These are phyloP conservation scores for Anisodus tanguticus DNA, from an alignment of 257 asterid genomes.

Conservation along the genomic window DNA sequence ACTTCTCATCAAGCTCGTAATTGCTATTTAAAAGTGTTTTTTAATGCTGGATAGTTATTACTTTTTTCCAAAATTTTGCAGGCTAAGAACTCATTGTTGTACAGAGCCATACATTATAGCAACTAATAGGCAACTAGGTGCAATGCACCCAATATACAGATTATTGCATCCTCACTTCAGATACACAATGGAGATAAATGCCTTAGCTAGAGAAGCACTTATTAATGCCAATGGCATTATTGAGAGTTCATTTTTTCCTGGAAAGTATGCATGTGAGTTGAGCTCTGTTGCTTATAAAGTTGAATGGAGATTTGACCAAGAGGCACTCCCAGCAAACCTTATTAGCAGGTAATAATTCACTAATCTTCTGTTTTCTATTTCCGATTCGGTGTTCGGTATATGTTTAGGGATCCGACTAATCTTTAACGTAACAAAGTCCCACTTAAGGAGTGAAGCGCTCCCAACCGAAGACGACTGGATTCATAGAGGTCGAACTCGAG, in stretches of 20 bases:
- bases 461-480: neutral
- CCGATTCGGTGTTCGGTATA: neutral
- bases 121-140: conserved; percentile 67
- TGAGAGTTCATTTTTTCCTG: conserved; percentile 58
- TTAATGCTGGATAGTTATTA: no score
- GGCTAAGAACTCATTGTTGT: conserved; percentile 77
- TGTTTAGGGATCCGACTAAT: neutral
- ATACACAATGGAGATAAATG: conserved; percentile 91
- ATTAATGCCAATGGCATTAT: conserved; percentile 65
- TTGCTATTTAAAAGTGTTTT: no score
- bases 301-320: conserved; percentile 70
- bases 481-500: neutral
- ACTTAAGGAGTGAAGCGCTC: neutral
- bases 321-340: conserved; percentile 73
- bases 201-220: conserved; percentile 66
- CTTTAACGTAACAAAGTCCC: neutral
- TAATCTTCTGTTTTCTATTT: neutral
- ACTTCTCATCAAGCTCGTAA: no score
- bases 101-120: conserved; percentile 87
- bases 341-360: conserved; percentile 60
- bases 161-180: conserved; percentile 74
- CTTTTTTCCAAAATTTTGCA: conserved; percentile 32
- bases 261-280: conserved; percentile 58
- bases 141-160: conserved; percentile 77
- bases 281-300: conserved; percentile 64